Evolutionary conservation across 2,329 filamentous ascomycete species (phyloP).

Genomic region (Teratosphaeria destructans): DNA sequence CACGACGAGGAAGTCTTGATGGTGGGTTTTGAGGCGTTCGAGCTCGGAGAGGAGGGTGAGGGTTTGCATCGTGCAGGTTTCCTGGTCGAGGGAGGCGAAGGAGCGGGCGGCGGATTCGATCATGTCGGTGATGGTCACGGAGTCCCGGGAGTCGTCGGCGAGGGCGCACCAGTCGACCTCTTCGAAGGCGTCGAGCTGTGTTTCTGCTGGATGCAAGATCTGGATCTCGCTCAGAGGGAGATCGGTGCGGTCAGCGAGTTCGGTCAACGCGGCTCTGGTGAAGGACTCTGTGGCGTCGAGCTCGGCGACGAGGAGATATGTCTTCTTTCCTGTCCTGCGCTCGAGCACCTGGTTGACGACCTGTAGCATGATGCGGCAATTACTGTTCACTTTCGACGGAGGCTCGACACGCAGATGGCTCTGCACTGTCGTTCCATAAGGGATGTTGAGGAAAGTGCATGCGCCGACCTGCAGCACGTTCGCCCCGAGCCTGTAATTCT

Average conservation of each 20-base stretch:
- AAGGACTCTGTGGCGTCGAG: constrained; percentile 19
- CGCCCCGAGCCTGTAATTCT: constrained; percentile 9
- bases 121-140: constrained; percentile 6
- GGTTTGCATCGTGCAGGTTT: constrained; percentile 14
- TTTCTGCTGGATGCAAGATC: constrained; percentile 6
- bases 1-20: constrained; percentile 19
- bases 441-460: constrained; percentile 19
- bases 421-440: constrained; percentile 18
- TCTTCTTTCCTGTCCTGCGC: constrained; percentile 14
- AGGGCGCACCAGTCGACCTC: constrained; percentile 19
- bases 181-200: background rate
- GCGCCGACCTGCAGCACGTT: constrained; percentile 13
- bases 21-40: constrained; percentile 12
- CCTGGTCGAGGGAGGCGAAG: constrained; percentile 7
- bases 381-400: background rate
- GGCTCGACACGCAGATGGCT: constrained; percentile 17
- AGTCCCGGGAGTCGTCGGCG: constrained; percentile 14
- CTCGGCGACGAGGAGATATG: constrained; percentile 17
- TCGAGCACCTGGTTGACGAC: constrained; percentile 19
- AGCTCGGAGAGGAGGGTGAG: constrained; percentile 15
- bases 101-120: constrained; percentile 7
- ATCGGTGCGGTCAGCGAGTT: constrained; percentile 12
- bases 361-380: constrained; percentile 16
- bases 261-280: constrained; percentile 15
- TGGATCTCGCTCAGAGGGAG: constrained; percentile 11